Evolutionary conservation across 108 stramenopile genomes (phyloP), one percentile per base, ranked within the genome.

Genomic region (Nannochloropsis gaditana): DNA sequence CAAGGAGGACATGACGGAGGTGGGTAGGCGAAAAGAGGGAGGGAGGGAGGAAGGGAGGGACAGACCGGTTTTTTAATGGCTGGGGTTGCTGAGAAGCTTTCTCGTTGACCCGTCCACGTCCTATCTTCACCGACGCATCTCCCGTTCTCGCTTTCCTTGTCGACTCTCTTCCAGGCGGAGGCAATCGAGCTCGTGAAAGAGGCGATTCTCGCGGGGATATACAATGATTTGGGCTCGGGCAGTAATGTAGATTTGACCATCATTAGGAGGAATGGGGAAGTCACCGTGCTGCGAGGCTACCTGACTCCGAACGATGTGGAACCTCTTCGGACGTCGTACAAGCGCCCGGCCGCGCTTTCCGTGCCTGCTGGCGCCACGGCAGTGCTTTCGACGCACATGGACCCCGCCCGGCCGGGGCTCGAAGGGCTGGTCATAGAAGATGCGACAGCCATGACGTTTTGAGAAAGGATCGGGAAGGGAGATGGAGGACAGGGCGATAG

Each of bases 221-320:
- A 96, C 88, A 99, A 99, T 90, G 98, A 99, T 91, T 91, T 99
- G 50, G 98, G 99, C 3, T 93, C 92, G 42, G 98, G 99, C 5
- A 91, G 89, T 84, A 98, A 97, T 90, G 94, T 94, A 59, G 98
- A 99, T 87, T 87, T 96, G 11, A 95, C 95, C 83, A 91, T 99
- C 82, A 95, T 99, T 84, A 90, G 96, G n/a, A 92, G 83, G 82
- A 94, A n/a, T 6, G 89, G 86, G 9, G 86, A 89, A 31, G 84
- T 50, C 3, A 59, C 82, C 47, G 47, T 50, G 11, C 15, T 50
- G 47, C 47, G 47, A 11, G 47, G 47, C 47, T 50, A 50, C 15
- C 11, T 50, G 11, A 50, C 11, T 15, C 47, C 47, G 11, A 50
- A 50, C 47, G 47, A 50, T 50, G 11, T 50, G 11, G 47, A 50